Evolutionary conservation across 2,329 filamentous ascomycete genomes (phyloP), one percentile per base, ranked within the genome.

Genomic region (Ambrosiella xylebori): DNA sequence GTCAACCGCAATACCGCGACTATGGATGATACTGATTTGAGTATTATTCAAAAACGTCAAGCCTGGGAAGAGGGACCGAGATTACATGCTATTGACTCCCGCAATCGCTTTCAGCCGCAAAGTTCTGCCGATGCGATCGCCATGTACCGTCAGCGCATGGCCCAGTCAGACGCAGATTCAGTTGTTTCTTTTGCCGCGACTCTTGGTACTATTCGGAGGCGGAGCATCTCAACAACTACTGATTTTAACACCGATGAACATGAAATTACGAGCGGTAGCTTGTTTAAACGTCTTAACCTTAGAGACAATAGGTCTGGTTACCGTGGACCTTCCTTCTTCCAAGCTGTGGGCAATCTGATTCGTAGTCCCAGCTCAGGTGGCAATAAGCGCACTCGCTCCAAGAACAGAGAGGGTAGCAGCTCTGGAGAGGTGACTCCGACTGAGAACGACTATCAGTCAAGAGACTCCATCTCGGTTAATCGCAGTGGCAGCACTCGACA

Each of bases 121-220:
- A 56, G 54, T 5, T 39, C 58, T 17, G 41, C 39, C 1, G 67
- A 72, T 56, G 72, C 74, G 1, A 81, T 82, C 17, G 71, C 72
- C 49, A 71, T 64, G 44, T 81, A 77, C 57, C 70, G 62, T 36
- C 17, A 11, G n/a, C 54, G 17, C 70, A 69, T 9, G 72, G 77
- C 70, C 3, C 76, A 70, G 57, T 72, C 71, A 17, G 78, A 81
- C 61, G 80, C 73, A 53, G 76, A 74, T 36, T 84, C 81, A 0
- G 71, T 82, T 9, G 67, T 81, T 8, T 84, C 81, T 1, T 73
- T 78, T 61, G 76, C 81, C 12, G 84, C 84, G 15, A 88, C 84
- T 0, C 82, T 84, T 74, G 84, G 84, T 13, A 88, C 84, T 1
- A 53, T 45, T 9, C 41, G 15, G 7, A 76, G 80, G 6, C 77